Conservation (phyloP, 768 basidiomycete genomes). For the Calocybe gangraenosa region DNA sequence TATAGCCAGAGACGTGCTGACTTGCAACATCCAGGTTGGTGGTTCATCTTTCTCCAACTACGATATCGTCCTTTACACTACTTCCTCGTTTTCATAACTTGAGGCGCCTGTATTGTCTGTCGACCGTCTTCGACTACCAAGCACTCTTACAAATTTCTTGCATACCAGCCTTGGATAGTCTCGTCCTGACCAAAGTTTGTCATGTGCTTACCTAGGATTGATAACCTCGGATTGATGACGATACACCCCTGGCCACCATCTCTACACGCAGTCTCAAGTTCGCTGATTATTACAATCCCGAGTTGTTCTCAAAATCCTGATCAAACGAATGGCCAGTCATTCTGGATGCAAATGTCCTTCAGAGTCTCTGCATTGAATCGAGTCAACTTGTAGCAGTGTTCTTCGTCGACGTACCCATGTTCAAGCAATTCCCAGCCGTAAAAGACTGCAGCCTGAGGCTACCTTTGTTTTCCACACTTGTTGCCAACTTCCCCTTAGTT, state of each 20-base stretch:
- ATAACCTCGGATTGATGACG: too few species aligned
- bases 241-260: neutral
- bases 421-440: neutral
- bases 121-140: neutral
- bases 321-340: neutral
- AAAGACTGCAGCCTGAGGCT: neutral
- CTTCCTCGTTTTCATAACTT: constrained; percentile 3
- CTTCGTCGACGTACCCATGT: neutral
- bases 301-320: neutral
- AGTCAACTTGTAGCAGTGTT: neutral
- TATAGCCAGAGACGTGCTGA: neutral
- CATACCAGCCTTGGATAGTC: neutral
- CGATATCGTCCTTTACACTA: neutral
- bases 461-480: neutral
- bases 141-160: neutral
- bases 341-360: neutral
- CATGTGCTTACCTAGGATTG: neutral
- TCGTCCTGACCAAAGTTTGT: neutral
- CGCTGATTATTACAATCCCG: neutral
- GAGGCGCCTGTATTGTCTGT: neutral
- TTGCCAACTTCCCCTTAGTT: neutral
- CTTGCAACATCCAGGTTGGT: neutral
- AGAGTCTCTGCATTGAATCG: neutral
- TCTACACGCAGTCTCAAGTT: neutral
- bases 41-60: neutral